Percentiles rank a stretch among this genome's conserved stretches.
Conservation (phyloP, 768 basidiomycete species). For the Phallus indusiatus region DNA sequence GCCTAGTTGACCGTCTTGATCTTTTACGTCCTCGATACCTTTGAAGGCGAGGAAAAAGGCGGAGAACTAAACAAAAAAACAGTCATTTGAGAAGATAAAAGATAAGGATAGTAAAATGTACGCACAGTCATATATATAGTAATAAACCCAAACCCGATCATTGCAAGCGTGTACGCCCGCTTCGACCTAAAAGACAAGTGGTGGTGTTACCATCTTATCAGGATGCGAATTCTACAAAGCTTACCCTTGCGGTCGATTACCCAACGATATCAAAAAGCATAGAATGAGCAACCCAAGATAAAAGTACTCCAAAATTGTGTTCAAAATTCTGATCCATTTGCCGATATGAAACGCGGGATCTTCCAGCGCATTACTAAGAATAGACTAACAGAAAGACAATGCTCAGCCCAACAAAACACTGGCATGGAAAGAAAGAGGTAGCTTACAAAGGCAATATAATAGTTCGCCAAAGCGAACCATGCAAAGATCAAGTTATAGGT, state of each 20-base stretch:
- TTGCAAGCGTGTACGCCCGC: conserved; percentile 75
- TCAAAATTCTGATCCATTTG: conserved; percentile 58
- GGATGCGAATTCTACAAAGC: too few species aligned
- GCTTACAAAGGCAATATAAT: conserved; percentile 72
- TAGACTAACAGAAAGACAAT: conserved; percentile 21
- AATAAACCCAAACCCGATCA: conserved; percentile 81
- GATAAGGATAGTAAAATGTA: conserved; percentile 9
- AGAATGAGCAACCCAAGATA: conserved; percentile 82
- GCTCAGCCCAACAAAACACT: conserved; percentile 3
- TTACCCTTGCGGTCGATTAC: conserved; percentile 83
- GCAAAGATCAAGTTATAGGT: conserved; percentile 85
- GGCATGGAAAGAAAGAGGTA: background rate
- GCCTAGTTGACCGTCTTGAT: conserved; percentile 33
- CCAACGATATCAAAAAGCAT: conserved; percentile 82
- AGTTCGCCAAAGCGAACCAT: conserved; percentile 88
- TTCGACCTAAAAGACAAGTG: conserved; percentile 53
- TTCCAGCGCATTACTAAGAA: conserved; percentile 69
- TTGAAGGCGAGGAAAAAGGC: conserved; percentile 80
- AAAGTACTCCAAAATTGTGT: conserved; percentile 72
- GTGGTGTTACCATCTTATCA: too few species aligned
- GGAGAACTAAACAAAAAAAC: conserved; percentile 38
- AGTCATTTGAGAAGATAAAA: background rate
- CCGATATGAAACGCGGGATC: conserved; percentile 44
- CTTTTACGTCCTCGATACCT: conserved; percentile 54
- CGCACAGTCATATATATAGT: conserved; percentile 94